Evolutionary conservation across 2,329 filamentous ascomycete species (phyloP), one percentile per base, ranked within the genome.

Genomic region (Aotearoamyces nothofagi): DNA sequence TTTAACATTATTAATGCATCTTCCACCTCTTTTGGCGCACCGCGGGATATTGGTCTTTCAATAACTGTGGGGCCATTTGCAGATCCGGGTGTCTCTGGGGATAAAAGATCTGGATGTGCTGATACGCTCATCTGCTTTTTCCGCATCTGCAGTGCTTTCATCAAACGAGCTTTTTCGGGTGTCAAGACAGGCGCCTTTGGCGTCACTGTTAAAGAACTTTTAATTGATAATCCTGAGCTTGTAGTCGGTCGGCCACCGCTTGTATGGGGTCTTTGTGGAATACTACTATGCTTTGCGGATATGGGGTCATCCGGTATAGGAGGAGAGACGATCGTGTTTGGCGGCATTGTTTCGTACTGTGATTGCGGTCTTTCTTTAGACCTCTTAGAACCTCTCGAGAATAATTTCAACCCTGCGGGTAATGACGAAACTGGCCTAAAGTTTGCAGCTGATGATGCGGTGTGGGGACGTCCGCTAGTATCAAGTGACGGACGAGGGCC

Each of bases 111-210:
- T 13, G 24, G 14, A 24, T 22, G 33, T 11, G 24, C 23, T 22
- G 33, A 26, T 16, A 39, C 47, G 28, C 52, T 53, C 46, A 76
- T 73, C 51, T 83, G 84, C 54, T 79, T 83, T 53, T 92, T 90
- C 29, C 87, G 69, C 41, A 94, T 55, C 52, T 94, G 80, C 56
- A 94, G 66, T 5, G 90, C 90, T 57, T 92, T 94, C 81, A 93
- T 86, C 37, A 98, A 60, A 31, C 90, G 69, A 35, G 81, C 73
- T 57, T 92, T 96, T 52, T 98, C 90, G 1, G 82, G 81, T 1
- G 82, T 83, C 44, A 92, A 78, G n/a, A 59, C 56, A 39, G 29
- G 50, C 30, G 34, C 38, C 36, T 39, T 57, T 43, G 31, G 55
- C 46, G 32, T 31, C 14, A 30, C 32, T 10, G 35, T 27, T 7